Percentiles rank a stretch among this genome's conserved stretches.
Conservation (phyloP, 2,329 filamentous ascomycete species). For the Alternaria hordeiaustralica region DNA sequence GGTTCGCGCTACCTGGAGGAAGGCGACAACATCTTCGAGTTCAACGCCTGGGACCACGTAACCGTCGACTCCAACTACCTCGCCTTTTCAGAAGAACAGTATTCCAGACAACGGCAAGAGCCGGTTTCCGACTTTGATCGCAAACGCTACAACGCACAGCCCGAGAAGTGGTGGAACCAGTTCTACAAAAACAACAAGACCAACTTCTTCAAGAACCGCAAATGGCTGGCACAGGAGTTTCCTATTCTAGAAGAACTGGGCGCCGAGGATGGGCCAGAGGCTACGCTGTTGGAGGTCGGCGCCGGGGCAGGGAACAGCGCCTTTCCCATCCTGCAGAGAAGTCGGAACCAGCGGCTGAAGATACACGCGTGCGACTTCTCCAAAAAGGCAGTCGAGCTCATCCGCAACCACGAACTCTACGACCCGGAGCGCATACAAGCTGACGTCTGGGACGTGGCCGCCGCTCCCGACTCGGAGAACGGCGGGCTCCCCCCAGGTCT, state of each 20-base stretch:
- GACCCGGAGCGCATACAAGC: conserved; percentile 75
- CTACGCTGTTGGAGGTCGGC: conserved; percentile 84
- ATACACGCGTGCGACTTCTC: conserved; percentile 97
- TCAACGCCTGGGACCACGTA: conserved; percentile 99
- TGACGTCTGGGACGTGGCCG: conserved; percentile 91
- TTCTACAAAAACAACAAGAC: conserved; percentile 98
- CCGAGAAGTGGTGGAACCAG: conserved; percentile 95
- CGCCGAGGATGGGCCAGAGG: conserved; percentile 69
- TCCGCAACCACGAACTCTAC: conserved; percentile 81
- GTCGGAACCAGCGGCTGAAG: conserved; percentile 80
- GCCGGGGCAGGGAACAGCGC: conserved; percentile 96
- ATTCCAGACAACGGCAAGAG: conserved; percentile 79
- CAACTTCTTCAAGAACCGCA: conserved; percentile 99
- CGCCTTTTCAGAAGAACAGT: conserved; percentile 84
- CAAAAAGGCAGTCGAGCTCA: conserved; percentile 91
- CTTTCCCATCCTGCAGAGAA: conserved; percentile 85
- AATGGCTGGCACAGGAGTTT: conserved; percentile 97
- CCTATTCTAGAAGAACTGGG: conserved; percentile 83
- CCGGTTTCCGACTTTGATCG: conserved; percentile 95
- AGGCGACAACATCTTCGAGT: conserved; percentile 90
- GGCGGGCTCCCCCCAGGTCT: conserved; percentile 75
- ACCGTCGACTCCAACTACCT: conserved; percentile 89
- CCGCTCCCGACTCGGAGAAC: conserved; percentile 53
- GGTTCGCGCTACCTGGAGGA: conserved; percentile 85
- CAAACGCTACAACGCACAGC: conserved; percentile 85